Base-by-base conservation (phyloP, 257 asterid genomes). In the Eucommia ulmoides region DNA sequence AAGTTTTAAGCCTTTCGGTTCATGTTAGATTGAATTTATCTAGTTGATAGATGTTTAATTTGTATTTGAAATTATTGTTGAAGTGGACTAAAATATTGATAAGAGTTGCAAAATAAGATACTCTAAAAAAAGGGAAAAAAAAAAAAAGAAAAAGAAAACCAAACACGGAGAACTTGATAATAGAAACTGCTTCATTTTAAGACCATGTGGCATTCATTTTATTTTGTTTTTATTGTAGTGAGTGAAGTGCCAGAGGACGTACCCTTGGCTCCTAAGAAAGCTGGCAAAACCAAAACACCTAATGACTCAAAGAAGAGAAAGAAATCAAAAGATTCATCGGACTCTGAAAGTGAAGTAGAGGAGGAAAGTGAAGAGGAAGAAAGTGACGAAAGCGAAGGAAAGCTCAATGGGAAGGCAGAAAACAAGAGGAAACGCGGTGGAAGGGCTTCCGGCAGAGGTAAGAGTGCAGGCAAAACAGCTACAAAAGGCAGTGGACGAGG, bases 271-370 rank as follows among this genome's bases (percentile, higher is more conserved):
- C 26, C 76, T 41, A 63, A 76, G 54, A 79, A 73, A 55, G 3
- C 67, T 22, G 64, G 56, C 18, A 1, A 86, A 22, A 67, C 26
- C 3, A 74, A 49, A 58, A 72, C 67, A 46, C 20, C 78, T 41
- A 76, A 67, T 53, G 73, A 42, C 58, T 61, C 79, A 8, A 74
- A 66, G 33, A 83, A 88, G 68, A 79, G 97, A 74, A 88, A 81
- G 75, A 78, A 66, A 33, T 51, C 66, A 0, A 80, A 81, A 38
- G 80, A 75, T 41, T 53, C 73, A 18, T 72, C 82, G 0, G 92
- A 60, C 15, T 74, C 77, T 3, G 75, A 79, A 64, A 93, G 75
- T 3, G 81, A 42, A 16, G 47, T 5, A 4, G 47, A 81, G 19
- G 73, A 53, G 22, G 81, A 61, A 49, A 51, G 65, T 23, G 65